Evolutionary conservation across 2,329 filamentous ascomycete species (phyloP), one percentile per base, ranked within the genome.

Genomic region (Botrytis sinoallii): DNA sequence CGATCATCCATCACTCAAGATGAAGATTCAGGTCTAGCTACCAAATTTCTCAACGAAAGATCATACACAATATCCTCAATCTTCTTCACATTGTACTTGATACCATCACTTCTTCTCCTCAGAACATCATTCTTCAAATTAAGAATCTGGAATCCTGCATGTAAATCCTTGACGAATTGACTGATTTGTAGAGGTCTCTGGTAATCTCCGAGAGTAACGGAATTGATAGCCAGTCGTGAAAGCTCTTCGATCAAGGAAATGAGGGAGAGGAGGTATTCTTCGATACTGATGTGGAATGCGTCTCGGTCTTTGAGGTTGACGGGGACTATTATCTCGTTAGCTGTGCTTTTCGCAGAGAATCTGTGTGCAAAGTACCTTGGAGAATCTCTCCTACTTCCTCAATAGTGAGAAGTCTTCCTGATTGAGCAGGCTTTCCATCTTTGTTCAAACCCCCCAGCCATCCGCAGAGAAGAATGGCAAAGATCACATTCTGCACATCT

Each of bases 51-150:
- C 81, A 99, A 84, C 38, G 93, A 95, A 73, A 99, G 85, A 82
- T 99, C 96, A 81, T 99, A 99, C 69, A 98, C 95, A 20, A 99
- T 94, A 81, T 98, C 96, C 85, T 99, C 96, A 20, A 98, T 94
- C 82, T 97, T 95, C 87, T 98, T 99, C 80, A 99, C 94, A 79
- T 92, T 92, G 82, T 99, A 99, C 86, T 99, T 99, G 83, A 99
- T 92, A 8, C 92, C 92, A 84, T 99, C 96, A 73, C 93, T 94
- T 75, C 94, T 88, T 84, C 94, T 93, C 74, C 96, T 89, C 80
- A 99, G 84, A 35, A 91, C 90, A 82, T 99, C 96, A 80, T 99
- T 99, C 87, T 98, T 98, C 78, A 99, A 86, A 82, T 99, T 99
- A 77, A 99, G 88, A 77, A 98, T 89, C 87, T 98, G 96, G 84